A percentile compares a stretch with the other conserved stretches of the same genome.
Evolutionary conservation across 1,139 yeast genomes (phyloP).

Genomic region (Taiozyma sp.): DNA sequence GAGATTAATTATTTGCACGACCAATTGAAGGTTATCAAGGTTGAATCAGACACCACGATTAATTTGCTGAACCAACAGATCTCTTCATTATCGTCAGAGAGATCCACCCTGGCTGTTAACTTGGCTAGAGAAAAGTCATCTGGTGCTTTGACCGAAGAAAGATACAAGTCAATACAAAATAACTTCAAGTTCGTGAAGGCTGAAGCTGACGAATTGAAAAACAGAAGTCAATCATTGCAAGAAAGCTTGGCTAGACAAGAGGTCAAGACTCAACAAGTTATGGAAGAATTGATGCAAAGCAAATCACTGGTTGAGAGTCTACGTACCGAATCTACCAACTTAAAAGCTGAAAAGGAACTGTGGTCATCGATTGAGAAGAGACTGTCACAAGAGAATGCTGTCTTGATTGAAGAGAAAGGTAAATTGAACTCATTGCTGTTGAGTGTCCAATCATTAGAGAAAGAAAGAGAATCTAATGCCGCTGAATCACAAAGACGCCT

Average conservation of each 20-base stretch:
- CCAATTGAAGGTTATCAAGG: slow-evolving; percentile 32
- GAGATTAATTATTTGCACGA: slow-evolving; percentile 30
- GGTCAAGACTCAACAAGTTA: slow-evolving; percentile 48
- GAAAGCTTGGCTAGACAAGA: slow-evolving; percentile 51
- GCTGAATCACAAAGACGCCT: slow-evolving; percentile 49
- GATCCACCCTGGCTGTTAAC: slow-evolving; percentile 40
- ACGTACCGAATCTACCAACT: slow-evolving; percentile 42
- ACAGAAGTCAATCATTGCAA: slow-evolving; percentile 46
- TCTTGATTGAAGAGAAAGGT: slow-evolving; percentile 53
- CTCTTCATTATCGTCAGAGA: slow-evolving; percentile 39
- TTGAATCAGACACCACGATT: slow-evolving; percentile 39
- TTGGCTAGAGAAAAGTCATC: slow-evolving; percentile 45
- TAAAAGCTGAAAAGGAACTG: slow-evolving; percentile 52
- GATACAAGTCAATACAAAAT: slow-evolving; percentile 33
- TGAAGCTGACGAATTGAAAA: slow-evolving; percentile 43
- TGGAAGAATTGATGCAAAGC: slow-evolving; percentile 47
- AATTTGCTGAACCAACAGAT: slow-evolving; percentile 37
- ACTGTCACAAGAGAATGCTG: slow-evolving; percentile 50
- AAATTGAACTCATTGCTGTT: slow-evolving; percentile 56
- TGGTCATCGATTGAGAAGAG: slow-evolving; percentile 47
- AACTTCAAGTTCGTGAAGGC: slow-evolving; percentile 33
- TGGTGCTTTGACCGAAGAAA: slow-evolving; percentile 41
- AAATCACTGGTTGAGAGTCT: slow-evolving; percentile 35
- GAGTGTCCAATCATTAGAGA: slow-evolving; percentile 56
- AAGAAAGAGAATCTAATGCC: slow-evolving; percentile 56